phyloP scores from a whole-genome alignment of 2,329 filamentous ascomycete genomes.

The Calonectria pauciramosa region DNA sequence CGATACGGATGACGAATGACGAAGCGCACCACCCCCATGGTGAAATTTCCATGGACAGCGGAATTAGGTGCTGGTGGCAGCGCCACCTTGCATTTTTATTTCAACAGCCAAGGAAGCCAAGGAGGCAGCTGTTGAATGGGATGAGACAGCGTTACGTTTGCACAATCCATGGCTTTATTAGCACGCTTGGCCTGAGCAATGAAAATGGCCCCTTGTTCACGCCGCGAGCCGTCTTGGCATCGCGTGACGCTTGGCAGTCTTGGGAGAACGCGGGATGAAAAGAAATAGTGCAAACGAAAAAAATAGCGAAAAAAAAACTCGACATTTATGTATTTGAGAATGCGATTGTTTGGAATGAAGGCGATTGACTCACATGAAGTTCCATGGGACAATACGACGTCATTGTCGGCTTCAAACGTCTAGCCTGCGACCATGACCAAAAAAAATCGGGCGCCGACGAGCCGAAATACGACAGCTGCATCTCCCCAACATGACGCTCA shows the following conservation, averaged over 20 bases:
- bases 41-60: neutral
- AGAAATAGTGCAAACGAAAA: neutral
- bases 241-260: constrained; percentile 27
- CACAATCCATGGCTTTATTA: constrained; percentile 2
- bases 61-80: neutral
- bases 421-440: neutral
- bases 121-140: neutral
- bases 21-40: neutral
- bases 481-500: neutral
- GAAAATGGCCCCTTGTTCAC: neutral
- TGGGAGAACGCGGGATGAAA: neutral
- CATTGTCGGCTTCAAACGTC: neutral
- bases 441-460: neutral
- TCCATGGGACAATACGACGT: neutral
- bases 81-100: neutral
- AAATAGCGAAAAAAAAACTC: neutral
- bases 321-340: neutral
- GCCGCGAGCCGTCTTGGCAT: constrained; percentile 26
- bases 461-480: constrained; percentile 9
- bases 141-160: neutral
- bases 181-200: neutral
- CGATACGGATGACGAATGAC: neutral
- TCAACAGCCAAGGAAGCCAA: neutral
- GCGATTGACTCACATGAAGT: neutral
- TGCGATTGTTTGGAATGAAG: no score